Evolutionary conservation across 805 yeast genomes (phyloP).

Genomic region (Sugiyamaella marilandica): DNA sequence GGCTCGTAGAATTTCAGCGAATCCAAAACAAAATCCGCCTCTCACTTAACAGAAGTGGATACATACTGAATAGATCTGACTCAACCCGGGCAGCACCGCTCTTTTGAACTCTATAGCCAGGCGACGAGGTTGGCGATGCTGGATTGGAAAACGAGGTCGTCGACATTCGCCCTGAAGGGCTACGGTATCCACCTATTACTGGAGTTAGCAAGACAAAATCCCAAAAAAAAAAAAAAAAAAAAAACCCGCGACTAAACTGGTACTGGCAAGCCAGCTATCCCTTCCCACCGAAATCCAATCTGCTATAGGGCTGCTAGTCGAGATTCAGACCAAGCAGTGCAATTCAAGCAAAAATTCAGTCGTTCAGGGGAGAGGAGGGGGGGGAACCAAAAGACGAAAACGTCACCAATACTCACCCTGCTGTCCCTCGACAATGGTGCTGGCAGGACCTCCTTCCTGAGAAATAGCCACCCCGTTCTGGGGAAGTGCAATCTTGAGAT

Average conservation of each 20-base stretch:
- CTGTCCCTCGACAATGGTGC: conserved; percentile 1
- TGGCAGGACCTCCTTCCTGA: background rate
- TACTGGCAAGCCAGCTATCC: background rate
- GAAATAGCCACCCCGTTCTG: conserved; percentile 4
- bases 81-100: background rate
- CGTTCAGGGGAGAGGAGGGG: no score
- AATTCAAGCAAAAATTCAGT: no score
- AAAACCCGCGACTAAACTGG: background rate
- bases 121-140: conserved; percentile 9
- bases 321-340: no score
- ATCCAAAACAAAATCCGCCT: background rate
- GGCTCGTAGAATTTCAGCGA: background rate
- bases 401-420: background rate
- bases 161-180: conserved; percentile 2
- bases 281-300: no score
- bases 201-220: background rate
- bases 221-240: background rate
- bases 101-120: background rate
- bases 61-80: background rate
- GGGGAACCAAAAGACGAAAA: no score
- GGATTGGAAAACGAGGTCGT: conserved; percentile 8
- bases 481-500: background rate
- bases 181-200: background rate
- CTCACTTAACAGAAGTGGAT: background rate
- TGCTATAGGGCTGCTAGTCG: no score